Conservation (phyloP, 2,329 filamentous ascomycete genomes). For the Microsporum audouinii region DNA sequence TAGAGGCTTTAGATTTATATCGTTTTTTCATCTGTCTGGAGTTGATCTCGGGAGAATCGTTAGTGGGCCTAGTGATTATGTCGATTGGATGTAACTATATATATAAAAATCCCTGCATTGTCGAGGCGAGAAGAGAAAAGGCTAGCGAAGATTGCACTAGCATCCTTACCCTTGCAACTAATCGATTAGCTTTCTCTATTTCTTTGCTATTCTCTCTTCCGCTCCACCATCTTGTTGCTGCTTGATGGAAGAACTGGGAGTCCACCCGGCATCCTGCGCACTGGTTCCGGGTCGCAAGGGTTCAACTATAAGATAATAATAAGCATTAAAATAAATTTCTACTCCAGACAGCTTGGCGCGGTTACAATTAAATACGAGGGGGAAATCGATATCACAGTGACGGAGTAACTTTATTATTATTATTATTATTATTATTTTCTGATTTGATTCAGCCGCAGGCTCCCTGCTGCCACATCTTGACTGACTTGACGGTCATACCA, state of each 20-base stretch:
- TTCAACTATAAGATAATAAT: neutral
- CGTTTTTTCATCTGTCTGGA: too few species aligned
- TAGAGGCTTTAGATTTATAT: too few species aligned
- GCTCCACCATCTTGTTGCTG: too few species aligned
- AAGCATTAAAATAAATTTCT: neutral
- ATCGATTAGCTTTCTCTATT: too few species aligned
- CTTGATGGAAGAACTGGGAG: neutral
- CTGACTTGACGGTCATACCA: slow-evolving; percentile 38
- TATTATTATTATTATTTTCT: neutral
- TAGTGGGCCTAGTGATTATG: too few species aligned
- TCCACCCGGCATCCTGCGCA: neutral
- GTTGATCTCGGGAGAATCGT: too few species aligned
- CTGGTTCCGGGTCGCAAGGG: neutral
- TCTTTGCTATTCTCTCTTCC: too few species aligned
- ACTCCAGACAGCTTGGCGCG: neutral
- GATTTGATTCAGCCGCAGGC: slow-evolving; percentile 16
- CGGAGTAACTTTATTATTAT: neutral
- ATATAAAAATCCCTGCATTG: too few species aligned
- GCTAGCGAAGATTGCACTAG: too few species aligned
- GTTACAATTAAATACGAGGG: neutral
- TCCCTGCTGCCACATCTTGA: slow-evolving; percentile 40
- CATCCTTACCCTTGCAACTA: too few species aligned
- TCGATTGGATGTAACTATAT: too few species aligned
- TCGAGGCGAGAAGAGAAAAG: too few species aligned
- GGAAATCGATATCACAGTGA: neutral